These are phyloP conservation scores for Entomortierella parvispora DNA, from an alignment of 192 early-diverging fungal species.

Conservation along the genomic window DNA sequence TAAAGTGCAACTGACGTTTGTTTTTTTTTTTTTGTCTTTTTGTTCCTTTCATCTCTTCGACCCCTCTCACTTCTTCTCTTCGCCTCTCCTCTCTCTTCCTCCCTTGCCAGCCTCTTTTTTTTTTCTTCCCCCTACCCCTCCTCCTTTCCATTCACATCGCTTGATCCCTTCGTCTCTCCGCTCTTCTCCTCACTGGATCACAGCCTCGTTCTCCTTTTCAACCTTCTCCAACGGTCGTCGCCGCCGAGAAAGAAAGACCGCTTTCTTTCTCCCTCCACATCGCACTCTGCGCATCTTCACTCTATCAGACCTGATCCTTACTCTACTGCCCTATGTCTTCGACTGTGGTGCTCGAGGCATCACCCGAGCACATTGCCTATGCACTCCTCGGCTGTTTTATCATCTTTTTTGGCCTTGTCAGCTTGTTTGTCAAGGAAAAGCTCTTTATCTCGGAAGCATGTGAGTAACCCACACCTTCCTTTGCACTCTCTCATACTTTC, in stretches of 20 bases:
- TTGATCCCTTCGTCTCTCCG: not conserved
- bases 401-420: conserved; percentile 71
- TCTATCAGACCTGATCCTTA: not conserved
- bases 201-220: not conserved
- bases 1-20: not conserved
- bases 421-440: conserved; percentile 74
- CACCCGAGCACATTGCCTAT: conserved; percentile 48
- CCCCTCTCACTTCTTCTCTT: not conserved
- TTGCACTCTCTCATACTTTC: not conserved
- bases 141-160: too few relatives aligned
- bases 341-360: conserved; percentile 22
- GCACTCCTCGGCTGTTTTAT: conserved; percentile 77
- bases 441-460: conserved; percentile 79
- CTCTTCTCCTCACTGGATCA: not conserved
- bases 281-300: not conserved
- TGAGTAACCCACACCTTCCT: conserved; percentile 42
- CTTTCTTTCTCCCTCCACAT: too few relatives aligned
- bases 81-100: conserved; percentile 1
- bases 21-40: not conserved
- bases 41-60: not conserved
- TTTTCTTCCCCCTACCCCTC: not conserved
- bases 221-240: too few relatives aligned
- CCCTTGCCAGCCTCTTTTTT: not conserved
- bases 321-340: too few relatives aligned
- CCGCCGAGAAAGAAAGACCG: too few relatives aligned